Evolutionary conservation across 805 yeast genomes (phyloP), one percentile per base, ranked within the genome.

Genomic region (Yarrowia osloensis): DNA sequence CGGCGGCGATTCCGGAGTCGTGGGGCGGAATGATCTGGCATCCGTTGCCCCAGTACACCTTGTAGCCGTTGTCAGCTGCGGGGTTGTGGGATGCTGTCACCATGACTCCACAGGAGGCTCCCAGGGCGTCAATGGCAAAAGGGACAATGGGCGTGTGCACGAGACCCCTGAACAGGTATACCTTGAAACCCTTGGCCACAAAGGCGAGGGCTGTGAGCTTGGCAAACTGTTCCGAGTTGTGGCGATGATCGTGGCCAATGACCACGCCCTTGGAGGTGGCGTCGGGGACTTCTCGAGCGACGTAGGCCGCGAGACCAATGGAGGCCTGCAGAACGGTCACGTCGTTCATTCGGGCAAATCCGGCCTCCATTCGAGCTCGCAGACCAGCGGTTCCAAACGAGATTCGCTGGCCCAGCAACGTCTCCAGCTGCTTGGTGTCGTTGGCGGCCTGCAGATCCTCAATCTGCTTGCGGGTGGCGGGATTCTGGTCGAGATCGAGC

Each of bases 11-110:
- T 1, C 82, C 86, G 2, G 73, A 72, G 73, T 95, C 98, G 73
- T 88, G 91, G 0, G 99, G 98, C 1, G 97, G 93, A 54, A 94
- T 91, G 70, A 94, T 95, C 76, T 95, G 98, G 76, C 98, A 94
- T 4, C 97, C 98, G 74, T 94, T 94, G 11, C 82, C 80, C 86
- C 95, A 91, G 79, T 95, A 94, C 0, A 94, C 98, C 74, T 94
- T 94, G 78, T 91, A 94, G 0, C 98, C 98, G 74, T 93, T 93
- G 74, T 92, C 97, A 72, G 70, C 69, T 1, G 78, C 80, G 17
- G 73, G 80, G 69, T 77, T 77, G 68, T 77, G 80, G 40, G 77
- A 73, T n/a, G 79, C 79, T 0, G 84, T 80, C 33, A 63, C 63
- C 63, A 50, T 49, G 46, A 50, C 67, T 24, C 98, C 99, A 62